Percentiles rank a stretch among this genome's conserved stretches.
phyloP scores from a whole-genome alignment of 1,139 yeast genomes.

The Pichia terricola region DNA sequence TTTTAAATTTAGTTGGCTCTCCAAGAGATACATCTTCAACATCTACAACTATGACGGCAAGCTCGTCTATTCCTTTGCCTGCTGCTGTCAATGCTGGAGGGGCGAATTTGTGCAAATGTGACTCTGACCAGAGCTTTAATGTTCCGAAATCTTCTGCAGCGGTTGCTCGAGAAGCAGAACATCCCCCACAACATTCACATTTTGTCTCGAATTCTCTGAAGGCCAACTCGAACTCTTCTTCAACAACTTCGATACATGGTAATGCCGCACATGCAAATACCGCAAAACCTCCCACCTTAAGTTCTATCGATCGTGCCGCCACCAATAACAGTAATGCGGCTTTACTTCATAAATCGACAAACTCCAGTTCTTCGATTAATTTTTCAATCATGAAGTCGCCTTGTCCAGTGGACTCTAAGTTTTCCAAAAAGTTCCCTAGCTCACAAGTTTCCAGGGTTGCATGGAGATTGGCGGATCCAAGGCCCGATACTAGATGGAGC shows the following conservation, averaged over 20 bases:
- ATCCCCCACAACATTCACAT: background rate
- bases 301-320: background rate
- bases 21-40: constrained; percentile 4
- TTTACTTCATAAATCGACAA: background rate
- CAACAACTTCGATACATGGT: background rate
- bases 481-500: constrained; percentile 43
- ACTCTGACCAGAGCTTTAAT: constrained; percentile 6
- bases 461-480: constrained; percentile 69
- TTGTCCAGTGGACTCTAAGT: constrained; percentile 46
- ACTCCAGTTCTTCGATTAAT: constrained; percentile 1
- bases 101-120: constrained; percentile 3
- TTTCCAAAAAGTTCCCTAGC: constrained; percentile 55
- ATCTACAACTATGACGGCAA: background rate
- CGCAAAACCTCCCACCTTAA: background rate
- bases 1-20: constrained; percentile 8
- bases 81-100: background rate
- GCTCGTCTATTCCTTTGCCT: constrained; percentile 1
- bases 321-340: background rate
- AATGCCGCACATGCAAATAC: background rate
- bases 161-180: constrained; percentile 5
- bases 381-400: constrained; percentile 4
- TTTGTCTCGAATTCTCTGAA: background rate
- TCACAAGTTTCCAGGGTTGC: constrained; percentile 63
- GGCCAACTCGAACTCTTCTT: background rate
- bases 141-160: constrained; percentile 10